Evolutionary conservation across 1,284 basidiomycete species (phyloP).

Genomic region (Austroboletus niveus): DNA sequence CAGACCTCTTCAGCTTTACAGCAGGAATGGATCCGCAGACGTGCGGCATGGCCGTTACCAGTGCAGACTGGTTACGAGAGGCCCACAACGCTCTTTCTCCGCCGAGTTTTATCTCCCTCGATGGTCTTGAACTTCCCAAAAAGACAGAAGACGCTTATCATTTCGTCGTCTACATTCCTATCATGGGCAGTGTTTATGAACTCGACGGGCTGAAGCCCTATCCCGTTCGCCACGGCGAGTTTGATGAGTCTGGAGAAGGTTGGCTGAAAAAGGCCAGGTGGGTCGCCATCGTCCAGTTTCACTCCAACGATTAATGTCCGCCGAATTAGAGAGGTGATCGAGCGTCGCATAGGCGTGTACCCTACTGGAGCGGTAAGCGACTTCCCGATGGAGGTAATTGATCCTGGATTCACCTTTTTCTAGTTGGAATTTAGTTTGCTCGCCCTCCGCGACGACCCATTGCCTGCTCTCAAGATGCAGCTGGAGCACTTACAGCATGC

Average conservation of each 20-base stretch:
- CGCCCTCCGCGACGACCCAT: slow-evolving; percentile 77
- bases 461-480: slow-evolving; percentile 63
- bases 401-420: slow-evolving; percentile 7
- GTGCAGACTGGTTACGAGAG: slow-evolving; percentile 80
- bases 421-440: slow-evolving; percentile 91
- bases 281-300: neutral
- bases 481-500: slow-evolving; percentile 48
- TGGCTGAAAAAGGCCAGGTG: slow-evolving; percentile 82
- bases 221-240: slow-evolving; percentile 78
- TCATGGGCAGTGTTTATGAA: slow-evolving; percentile 83
- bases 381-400: slow-evolving; percentile 3
- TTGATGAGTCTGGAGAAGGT: slow-evolving; percentile 64
- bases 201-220: slow-evolving; percentile 82
- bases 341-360: slow-evolving; percentile 84
- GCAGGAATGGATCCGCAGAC: slow-evolving; percentile 83
- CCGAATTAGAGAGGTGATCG: slow-evolving; percentile 68
- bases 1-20: slow-evolving; percentile 76
- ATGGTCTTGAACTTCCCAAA: slow-evolving; percentile 69
- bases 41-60: slow-evolving; percentile 81
- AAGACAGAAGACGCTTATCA: slow-evolving; percentile 89
- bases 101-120: slow-evolving; percentile 78
- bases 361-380: slow-evolving; percentile 74
- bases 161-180: slow-evolving; percentile 87
- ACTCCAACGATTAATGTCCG: slow-evolving; percentile 10
- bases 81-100: slow-evolving; percentile 90